These are phyloP conservation scores for Rhododendron henanense DNA, from an alignment of 148 eudicot species.

Conservation along the genomic window DNA sequence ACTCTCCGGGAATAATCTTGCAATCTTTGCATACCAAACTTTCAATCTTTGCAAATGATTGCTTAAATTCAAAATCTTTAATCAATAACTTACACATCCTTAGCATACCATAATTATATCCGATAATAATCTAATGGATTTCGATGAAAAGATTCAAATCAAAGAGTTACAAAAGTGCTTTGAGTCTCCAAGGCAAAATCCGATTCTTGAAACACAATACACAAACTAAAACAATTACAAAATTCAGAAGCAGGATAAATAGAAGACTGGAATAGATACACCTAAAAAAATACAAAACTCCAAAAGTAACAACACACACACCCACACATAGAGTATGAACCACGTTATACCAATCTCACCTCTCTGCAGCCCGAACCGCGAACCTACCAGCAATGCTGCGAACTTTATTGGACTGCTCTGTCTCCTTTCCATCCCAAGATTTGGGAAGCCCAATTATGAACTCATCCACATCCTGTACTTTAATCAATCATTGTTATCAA, in stretches of 20 bases:
- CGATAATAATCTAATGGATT: not conserved
- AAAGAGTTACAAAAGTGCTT: not conserved
- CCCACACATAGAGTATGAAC: not conserved
- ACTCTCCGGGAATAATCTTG: not conserved
- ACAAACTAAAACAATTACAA: not conserved
- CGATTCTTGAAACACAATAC: not conserved
- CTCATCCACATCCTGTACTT: conserved; percentile 16
- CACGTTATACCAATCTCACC: conserved; percentile 4
- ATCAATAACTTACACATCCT: not conserved
- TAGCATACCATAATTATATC: not conserved
- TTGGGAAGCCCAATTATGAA: conserved; percentile 15
- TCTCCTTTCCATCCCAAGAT: not conserved
- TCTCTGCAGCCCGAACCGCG: conserved; percentile 21
- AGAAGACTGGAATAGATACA: not conserved
- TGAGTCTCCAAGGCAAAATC: not conserved
- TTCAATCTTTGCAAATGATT: not conserved
- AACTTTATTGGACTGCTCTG: conserved; percentile 10
- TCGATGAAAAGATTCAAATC: not conserved
- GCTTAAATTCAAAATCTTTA: not conserved
- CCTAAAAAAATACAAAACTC: not conserved
- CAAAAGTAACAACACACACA: not conserved
- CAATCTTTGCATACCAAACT: not conserved
- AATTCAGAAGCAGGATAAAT: not conserved
- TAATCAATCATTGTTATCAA: not conserved
- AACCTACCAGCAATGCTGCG: conserved; percentile 10